phyloP scores from a whole-genome alignment of 441 rosid species.

The Breynia disticha region DNA sequence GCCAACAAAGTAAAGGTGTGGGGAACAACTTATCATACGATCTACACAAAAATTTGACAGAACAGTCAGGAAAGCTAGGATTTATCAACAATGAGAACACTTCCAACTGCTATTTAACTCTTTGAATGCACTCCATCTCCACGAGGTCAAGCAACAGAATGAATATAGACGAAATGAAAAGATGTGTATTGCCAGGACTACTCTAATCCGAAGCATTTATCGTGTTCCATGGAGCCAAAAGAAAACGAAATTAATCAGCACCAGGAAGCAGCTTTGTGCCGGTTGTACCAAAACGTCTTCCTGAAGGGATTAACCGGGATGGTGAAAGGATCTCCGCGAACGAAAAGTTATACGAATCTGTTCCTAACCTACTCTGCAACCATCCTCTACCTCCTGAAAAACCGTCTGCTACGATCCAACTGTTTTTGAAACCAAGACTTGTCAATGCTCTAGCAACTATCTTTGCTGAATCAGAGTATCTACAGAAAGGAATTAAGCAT shows the following conservation, averaged over 20 bases:
- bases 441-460: conserved; percentile 60
- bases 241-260: conserved; percentile 25
- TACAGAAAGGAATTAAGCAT: conserved; percentile 12
- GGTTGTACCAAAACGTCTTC: conserved; percentile 50
- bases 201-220: neutral
- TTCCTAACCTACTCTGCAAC: conserved; percentile 77
- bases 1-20: no score
- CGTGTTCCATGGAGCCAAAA: neutral
- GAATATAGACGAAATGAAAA: no score
- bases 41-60: no score
- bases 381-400: conserved; percentile 86
- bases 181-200: conserved; percentile 8
- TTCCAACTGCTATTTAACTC: no score
- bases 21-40: no score
- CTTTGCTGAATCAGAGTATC: conserved; percentile 75
- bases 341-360: conserved; percentile 63
- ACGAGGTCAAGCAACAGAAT: no score
- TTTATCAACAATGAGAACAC: no score
- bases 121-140: no score
- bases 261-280: conserved; percentile 68
- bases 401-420: conserved; percentile 67
- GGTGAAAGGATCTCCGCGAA: conserved; percentile 64
- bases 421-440: conserved; percentile 63
- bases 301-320: conserved; percentile 49
- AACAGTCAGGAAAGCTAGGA: no score